Evolutionary conservation across 2,329 filamentous ascomycete species (phyloP).

Genomic region (Hymenoscyphus albidus): DNA sequence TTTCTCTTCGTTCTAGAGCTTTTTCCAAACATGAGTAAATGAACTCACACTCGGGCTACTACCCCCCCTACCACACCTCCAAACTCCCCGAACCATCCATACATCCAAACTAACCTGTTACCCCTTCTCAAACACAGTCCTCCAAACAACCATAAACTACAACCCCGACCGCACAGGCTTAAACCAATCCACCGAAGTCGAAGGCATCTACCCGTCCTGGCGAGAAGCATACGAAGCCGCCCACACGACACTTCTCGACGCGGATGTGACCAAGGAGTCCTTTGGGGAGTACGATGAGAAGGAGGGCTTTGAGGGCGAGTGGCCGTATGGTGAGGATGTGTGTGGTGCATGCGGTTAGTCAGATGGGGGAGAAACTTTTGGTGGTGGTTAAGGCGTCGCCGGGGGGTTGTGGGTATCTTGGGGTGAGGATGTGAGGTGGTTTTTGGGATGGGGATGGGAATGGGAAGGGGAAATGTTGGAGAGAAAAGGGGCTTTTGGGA

Average conservation of each 20-base stretch:
- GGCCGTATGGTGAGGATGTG: conserved; percentile 45
- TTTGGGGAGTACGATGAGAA: conserved; percentile 39
- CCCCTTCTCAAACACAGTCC: conserved; percentile 24
- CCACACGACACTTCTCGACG: conserved; percentile 33
- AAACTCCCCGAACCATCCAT: too few species aligned
- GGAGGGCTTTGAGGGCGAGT: conserved; percentile 33
- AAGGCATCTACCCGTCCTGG: conserved; percentile 37
- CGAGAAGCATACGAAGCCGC: conserved; percentile 12
- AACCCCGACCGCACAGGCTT: conserved; percentile 37
- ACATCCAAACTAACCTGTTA: too few species aligned
- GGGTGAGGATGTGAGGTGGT: background rate
- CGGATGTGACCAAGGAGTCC: conserved; percentile 34
- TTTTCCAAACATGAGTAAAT: background rate
- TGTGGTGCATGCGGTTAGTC: conserved; percentile 41
- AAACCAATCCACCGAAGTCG: conserved; percentile 38
- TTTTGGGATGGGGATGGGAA: background rate
- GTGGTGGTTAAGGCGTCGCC: conserved; percentile 36
- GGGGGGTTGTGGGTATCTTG: background rate
- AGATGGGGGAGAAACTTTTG: conserved; percentile 41
- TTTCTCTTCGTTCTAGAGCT: background rate
- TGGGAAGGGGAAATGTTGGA: background rate
- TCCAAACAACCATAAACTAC: conserved; percentile 43
- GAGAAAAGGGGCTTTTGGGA: background rate
- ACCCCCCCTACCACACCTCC: too few species aligned
- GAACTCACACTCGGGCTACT: background rate